Conservation (phyloP, 768 basidiomycete species). For the Tricholomella constricta region DNA sequence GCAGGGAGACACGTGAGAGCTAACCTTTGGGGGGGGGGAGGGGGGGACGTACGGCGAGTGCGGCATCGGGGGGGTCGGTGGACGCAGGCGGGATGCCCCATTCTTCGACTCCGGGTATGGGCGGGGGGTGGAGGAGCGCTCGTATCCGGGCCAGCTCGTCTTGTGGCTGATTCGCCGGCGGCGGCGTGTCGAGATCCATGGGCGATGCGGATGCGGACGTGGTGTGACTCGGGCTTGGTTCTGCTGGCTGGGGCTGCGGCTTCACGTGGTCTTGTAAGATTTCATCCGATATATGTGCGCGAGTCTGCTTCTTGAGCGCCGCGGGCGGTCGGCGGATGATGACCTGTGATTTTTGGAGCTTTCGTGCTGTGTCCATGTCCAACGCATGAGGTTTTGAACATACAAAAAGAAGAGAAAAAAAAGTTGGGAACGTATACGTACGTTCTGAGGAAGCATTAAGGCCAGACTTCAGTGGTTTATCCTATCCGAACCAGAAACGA, state of each 20-base stretch:
- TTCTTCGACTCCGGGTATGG: constrained; percentile 63
- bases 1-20: not conserved
- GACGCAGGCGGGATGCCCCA: constrained; percentile 78
- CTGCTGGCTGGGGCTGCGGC: not conserved
- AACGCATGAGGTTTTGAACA: no score
- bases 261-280: constrained; percentile 25
- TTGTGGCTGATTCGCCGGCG: constrained; percentile 24
- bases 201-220: constrained; percentile 10
- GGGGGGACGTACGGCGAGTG: constrained; percentile 51
- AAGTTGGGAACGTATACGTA: constrained; percentile 26
- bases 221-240: not conserved
- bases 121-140: constrained; percentile 58
- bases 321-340: constrained; percentile 56
- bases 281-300: constrained; percentile 54
- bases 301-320: constrained; percentile 49
- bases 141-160: constrained; percentile 60
- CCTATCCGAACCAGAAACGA: constrained; percentile 65
- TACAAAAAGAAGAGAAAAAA: not conserved
- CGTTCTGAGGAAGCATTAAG: constrained; percentile 42
- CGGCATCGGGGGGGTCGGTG: constrained; percentile 57
- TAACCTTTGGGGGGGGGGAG: not conserved
- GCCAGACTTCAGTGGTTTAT: constrained; percentile 48
- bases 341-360: constrained; percentile 54
- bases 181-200: constrained; percentile 22
- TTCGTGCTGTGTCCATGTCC: constrained; percentile 46